Evolutionary conservation across 352 stramenopile species (phyloP).

Genomic region (Albugo laibachii): DNA sequence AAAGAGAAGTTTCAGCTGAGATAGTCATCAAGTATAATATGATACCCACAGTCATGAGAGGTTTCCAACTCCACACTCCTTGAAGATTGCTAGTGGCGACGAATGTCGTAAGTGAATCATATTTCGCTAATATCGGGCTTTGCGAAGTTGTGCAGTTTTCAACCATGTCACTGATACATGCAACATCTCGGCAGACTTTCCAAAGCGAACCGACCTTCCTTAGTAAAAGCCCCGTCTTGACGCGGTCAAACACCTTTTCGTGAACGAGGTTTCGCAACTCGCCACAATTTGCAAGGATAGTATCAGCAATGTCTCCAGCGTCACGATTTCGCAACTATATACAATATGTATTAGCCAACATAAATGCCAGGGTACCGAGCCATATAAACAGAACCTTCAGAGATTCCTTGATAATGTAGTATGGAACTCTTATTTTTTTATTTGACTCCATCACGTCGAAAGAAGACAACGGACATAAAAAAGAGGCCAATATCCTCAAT

Average conservation of each 20-base stretch:
- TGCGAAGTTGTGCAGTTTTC: constrained; percentile 5
- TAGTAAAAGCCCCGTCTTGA: constrained; percentile 26
- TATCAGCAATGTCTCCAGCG: constrained; percentile 38
- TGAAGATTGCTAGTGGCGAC: constrained; percentile 14
- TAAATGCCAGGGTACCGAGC: too few species aligned
- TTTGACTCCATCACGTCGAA: constrained; percentile 34
- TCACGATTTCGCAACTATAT: constrained; percentile 24
- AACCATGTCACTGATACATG: constrained; percentile 27
- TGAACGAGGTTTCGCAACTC: constrained; percentile 11
- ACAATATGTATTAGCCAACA: too few species aligned
- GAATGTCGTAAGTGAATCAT: constrained; percentile 15
- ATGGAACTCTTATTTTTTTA: constrained; percentile 19
- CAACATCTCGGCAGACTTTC: constrained; percentile 29
- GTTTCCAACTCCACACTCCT: constrained; percentile 38
- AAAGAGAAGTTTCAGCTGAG: too few species aligned
- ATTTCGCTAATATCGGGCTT: constrained; percentile 9
- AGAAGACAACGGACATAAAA: constrained; percentile 29
- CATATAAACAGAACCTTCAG: constrained; percentile 23
- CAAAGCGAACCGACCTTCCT: constrained; percentile 37
- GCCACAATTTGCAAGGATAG: constrained; percentile 19
- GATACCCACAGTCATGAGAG: constrained; percentile 37
- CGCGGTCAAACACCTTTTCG: constrained; percentile 18
- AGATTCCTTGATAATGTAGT: constrained; percentile 31
- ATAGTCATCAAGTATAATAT: not conserved
- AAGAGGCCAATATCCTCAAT: constrained; percentile 27